Conservation (phyloP, 2,329 filamentous ascomycete genomes). For the Leptosphaerulina australis region DNA sequence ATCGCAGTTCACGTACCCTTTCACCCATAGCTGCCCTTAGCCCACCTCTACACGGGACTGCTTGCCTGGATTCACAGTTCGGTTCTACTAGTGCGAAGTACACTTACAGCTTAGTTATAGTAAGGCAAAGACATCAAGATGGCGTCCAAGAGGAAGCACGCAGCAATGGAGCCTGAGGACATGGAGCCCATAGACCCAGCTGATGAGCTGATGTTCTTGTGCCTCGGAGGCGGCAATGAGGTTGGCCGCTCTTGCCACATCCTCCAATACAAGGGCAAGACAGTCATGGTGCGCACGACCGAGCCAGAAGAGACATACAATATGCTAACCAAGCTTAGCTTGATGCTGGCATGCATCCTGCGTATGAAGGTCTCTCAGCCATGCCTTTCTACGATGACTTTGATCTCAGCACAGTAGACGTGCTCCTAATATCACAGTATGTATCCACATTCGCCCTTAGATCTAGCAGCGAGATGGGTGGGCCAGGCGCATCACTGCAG, state of each 20-base stretch:
- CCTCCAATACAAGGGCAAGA: conserved; percentile 98
- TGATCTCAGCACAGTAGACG: conserved; percentile 94
- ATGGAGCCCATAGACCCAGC: conserved; percentile 91
- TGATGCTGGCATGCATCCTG: conserved; percentile 95
- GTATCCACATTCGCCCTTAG: conserved; percentile 50
- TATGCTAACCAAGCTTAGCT: conserved; percentile 63
- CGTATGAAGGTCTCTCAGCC: conserved; percentile 89
- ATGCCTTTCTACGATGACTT: conserved; percentile 99
- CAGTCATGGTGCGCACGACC: conserved; percentile 80
- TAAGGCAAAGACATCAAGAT: conserved; percentile 55
- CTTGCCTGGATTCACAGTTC: too few species aligned
- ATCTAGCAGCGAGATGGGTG: conserved; percentile 14
- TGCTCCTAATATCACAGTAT: conserved; percentile 99
- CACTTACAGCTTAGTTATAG: too few species aligned
- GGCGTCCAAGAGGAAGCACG: conserved; percentile 92
- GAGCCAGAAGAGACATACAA: neutral
- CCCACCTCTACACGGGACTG: neutral
- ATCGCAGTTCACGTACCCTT: neutral
- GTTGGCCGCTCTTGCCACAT: conserved; percentile 97
- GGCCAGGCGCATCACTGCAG: conserved; percentile 43
- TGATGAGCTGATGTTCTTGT: conserved; percentile 93
- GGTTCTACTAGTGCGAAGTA: neutral
- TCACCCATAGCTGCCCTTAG: neutral
- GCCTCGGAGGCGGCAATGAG: conserved; percentile 93
- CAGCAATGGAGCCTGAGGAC: conserved; percentile 73